Evolutionary conservation across 2,329 filamentous ascomycete species (phyloP).

Genomic region (Xylogone sp.): DNA sequence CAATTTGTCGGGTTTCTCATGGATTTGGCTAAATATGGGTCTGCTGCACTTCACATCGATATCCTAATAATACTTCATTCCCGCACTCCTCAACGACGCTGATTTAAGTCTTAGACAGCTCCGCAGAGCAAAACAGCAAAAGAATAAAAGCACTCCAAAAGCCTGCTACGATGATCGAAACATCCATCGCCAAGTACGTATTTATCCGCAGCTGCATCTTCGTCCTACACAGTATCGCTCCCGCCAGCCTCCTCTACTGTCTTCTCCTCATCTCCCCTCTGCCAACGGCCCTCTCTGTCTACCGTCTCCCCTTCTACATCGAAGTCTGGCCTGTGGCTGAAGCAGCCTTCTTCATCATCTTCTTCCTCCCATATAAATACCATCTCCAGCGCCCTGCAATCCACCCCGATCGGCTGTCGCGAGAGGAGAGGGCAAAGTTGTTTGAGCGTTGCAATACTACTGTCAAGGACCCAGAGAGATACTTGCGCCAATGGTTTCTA

Average conservation of each 20-base stretch:
- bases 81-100: no score
- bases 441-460: constrained; percentile 45
- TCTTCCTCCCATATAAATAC: constrained; percentile 41
- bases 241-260: constrained; percentile 41
- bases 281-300: neutral
- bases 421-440: constrained; percentile 40
- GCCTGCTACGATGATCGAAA: no score
- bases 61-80: no score
- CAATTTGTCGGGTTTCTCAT: no score
- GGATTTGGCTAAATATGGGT: no score
- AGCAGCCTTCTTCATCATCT: constrained; percentile 41
- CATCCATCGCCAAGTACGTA: no score
- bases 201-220: constrained; percentile 41
- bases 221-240: constrained; percentile 40
- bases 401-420: constrained; percentile 39
- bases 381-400: constrained; percentile 43
- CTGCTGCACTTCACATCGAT: no score
- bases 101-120: no score
- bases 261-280: no score
- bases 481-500: constrained; percentile 51
- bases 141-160: no score
- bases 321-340: constrained; percentile 43
- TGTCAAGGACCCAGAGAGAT: constrained; percentile 46
- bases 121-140: no score
- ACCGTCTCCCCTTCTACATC: neutral